Evolutionary conservation across 2,329 filamentous ascomycete genomes (phyloP).

Genomic region (Laburnicola sp.): DNA sequence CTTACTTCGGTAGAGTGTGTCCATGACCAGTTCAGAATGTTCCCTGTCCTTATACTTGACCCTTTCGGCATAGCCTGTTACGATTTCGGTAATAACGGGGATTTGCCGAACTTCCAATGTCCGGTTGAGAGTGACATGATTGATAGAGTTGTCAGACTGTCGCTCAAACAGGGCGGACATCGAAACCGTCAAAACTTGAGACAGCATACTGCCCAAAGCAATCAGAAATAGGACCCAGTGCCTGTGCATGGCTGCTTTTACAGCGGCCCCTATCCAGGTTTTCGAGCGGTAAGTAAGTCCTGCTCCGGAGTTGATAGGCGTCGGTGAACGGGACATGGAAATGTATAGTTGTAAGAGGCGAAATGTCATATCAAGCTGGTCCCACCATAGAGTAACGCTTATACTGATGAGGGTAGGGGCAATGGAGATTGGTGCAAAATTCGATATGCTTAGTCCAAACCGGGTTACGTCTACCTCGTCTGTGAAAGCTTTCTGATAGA

Average conservation of each 20-base stretch:
- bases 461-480: constrained; percentile 21
- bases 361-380: constrained; percentile 14
- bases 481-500: constrained; percentile 23
- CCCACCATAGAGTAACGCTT: constrained; percentile 20
- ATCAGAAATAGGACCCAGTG: constrained; percentile 8
- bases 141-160: neutral
- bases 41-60: no score
- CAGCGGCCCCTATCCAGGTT: constrained; percentile 5
- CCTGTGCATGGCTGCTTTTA: constrained; percentile 5
- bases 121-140: neutral
- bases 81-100: no score
- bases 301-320: constrained; percentile 1
- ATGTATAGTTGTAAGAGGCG: constrained; percentile 17
- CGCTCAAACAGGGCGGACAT: constrained; percentile 6
- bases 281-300: constrained; percentile 3
- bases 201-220: constrained; percentile 2
- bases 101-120: constrained; percentile 4
- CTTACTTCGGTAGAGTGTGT: no score
- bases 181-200: constrained; percentile 3
- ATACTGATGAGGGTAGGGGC: constrained; percentile 25
- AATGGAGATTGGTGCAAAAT: constrained; percentile 27
- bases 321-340: constrained; percentile 11
- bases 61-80: no score
- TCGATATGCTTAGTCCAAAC: constrained; percentile 16
- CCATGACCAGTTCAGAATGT: no score